Evolutionary conservation across 768 basidiomycete genomes (phyloP).

Genomic region (Hericium coralloides): DNA sequence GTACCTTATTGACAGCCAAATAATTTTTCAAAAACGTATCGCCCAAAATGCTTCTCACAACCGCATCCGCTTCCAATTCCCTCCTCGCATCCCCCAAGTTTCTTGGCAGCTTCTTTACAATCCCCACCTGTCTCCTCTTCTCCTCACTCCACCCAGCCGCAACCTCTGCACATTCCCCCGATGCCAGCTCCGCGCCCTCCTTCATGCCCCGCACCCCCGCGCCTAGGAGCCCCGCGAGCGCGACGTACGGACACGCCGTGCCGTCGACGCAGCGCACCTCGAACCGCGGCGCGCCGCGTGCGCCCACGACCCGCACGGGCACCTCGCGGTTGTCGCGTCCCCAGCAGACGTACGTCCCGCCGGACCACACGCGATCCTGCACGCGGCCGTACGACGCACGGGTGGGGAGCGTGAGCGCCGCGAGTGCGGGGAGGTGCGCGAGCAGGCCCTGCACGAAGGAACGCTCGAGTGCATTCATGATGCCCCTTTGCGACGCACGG

Average conservation of each 20-base stretch:
- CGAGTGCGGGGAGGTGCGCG: conserved; percentile 44
- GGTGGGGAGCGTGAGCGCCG: conserved; percentile 51
- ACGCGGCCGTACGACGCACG: conserved; percentile 56
- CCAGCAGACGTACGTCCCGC: conserved; percentile 64
- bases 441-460: conserved; percentile 56
- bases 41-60: too few species aligned
- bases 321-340: conserved; percentile 63
- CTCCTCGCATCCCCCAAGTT: too few species aligned
- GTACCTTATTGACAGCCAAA: too few species aligned
- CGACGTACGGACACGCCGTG: conserved; percentile 58
- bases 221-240: conserved; percentile 44
- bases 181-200: conserved; percentile 25
- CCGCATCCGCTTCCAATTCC: too few species aligned
- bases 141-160: too few species aligned
- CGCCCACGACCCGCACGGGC: conserved; percentile 44
- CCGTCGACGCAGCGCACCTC: conserved; percentile 59
- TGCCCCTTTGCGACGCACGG: conserved; percentile 37
- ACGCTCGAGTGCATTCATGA: conserved; percentile 37
- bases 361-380: conserved; percentile 57
- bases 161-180: too few species aligned
- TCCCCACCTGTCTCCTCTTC: too few species aligned
- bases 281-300: conserved; percentile 46
- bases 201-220: conserved; percentile 44
- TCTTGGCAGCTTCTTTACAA: too few species aligned
- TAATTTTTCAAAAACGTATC: too few species aligned